These are phyloP conservation scores for Magnusiomyces fungicola DNA, from an alignment of 1,139 yeast genomes.

Conservation along the genomic window DNA sequence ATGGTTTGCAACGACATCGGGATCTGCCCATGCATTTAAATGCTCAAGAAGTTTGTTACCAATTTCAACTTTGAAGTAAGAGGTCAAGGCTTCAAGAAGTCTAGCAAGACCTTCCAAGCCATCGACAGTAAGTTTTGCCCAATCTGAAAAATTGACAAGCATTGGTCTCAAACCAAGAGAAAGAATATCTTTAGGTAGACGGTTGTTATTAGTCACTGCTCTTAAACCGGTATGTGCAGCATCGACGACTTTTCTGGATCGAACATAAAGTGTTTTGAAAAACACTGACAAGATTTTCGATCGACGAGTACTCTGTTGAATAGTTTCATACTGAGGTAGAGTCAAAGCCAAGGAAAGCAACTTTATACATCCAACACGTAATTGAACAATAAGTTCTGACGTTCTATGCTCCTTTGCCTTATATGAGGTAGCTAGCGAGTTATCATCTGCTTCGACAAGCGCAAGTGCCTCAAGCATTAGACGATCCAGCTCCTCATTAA, in stretches of 20 bases:
- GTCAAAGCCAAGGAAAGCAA: constrained; percentile 77
- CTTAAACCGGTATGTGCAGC: constrained; percentile 90
- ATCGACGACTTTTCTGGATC: constrained; percentile 78
- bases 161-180: constrained; percentile 94
- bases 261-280: constrained; percentile 85
- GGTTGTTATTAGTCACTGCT: constrained; percentile 73
- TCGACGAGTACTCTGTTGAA: constrained; percentile 76
- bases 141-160: constrained; percentile 90
- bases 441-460: constrained; percentile 95
- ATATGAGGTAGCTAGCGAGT: constrained; percentile 81
- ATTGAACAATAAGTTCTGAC: constrained; percentile 74
- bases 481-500: constrained; percentile 82
- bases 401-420: constrained; percentile 81
- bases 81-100: constrained; percentile 74
- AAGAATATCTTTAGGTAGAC: constrained; percentile 82
- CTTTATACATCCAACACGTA: constrained; percentile 84
- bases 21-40: constrained; percentile 94
- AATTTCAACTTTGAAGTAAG: constrained; percentile 93
- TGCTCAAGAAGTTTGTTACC: constrained; percentile 92
- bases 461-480: constrained; percentile 85
- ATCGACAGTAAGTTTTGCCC: constrained; percentile 77
- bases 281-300: constrained; percentile 86
- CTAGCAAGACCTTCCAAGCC: constrained; percentile 91
- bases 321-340: constrained; percentile 36
- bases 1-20: constrained; percentile 58